Percentiles rank a stretch among this genome's conserved stretches.
phyloP scores from a whole-genome alignment of 805 yeast species.

The Candida argentea region DNA sequence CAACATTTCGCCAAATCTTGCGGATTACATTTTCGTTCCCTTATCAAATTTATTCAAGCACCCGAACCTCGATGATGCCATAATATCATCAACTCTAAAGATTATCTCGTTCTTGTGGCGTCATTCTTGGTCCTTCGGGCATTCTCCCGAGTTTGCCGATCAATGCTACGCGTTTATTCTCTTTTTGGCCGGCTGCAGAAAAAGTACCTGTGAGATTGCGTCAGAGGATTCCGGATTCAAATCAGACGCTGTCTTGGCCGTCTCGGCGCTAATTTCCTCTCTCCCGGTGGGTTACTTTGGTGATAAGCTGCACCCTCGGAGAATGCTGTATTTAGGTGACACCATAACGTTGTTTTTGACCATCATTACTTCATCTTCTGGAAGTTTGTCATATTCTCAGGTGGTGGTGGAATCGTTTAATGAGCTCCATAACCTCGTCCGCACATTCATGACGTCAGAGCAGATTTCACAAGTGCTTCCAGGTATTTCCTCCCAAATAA shows the following conservation, averaged over 20 bases:
- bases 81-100: constrained; percentile 14
- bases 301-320: constrained; percentile 7
- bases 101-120: constrained; percentile 19
- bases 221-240: constrained; percentile 6
- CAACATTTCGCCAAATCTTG: constrained; percentile 19
- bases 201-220: constrained; percentile 6
- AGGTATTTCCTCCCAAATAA: constrained; percentile 24
- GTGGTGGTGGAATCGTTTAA: constrained; percentile 6
- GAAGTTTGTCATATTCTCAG: constrained; percentile 10
- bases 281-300: constrained; percentile 13
- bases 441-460: constrained; percentile 15
- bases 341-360: constrained; percentile 15
- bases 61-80: constrained; percentile 11
- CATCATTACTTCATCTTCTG: constrained; percentile 5
- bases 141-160: constrained; percentile 17
- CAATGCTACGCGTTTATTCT: constrained; percentile 25
- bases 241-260: constrained; percentile 7
- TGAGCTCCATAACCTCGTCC: constrained; percentile 7
- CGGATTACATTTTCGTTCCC: constrained; percentile 34
- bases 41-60: constrained; percentile 22
- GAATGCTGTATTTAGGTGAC: constrained; percentile 20
- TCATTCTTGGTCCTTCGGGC: constrained; percentile 20
- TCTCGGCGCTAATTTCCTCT: constrained; percentile 7
- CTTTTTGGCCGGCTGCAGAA: constrained; percentile 13
- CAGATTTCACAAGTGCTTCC: constrained; percentile 30